A percentile compares a stretch with the other conserved stretches of the same genome.
Evolutionary conservation across 192 early-diverging fungal species (phyloP).

Genomic region (Coemansia sp.): DNA sequence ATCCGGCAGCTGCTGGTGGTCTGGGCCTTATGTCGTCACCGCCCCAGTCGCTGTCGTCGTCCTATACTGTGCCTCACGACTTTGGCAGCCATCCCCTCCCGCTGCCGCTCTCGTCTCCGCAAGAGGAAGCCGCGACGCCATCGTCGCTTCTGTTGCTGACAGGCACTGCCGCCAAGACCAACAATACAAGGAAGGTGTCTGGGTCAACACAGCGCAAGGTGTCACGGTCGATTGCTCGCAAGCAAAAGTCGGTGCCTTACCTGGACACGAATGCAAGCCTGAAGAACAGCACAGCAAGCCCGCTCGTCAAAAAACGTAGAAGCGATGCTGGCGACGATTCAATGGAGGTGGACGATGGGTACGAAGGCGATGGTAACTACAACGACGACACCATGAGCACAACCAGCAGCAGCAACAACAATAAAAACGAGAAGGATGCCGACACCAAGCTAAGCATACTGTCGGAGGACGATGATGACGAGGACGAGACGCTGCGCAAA

Average conservation of each 20-base stretch:
- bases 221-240: constrained; percentile 4
- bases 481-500: constrained; percentile 30
- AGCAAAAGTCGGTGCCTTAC: constrained; percentile 4
- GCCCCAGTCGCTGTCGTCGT: constrained; percentile 1
- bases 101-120: background rate
- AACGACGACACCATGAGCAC: constrained; percentile 10
- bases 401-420: background rate
- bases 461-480: constrained; percentile 4
- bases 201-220: constrained; percentile 6
- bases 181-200: constrained; percentile 7
- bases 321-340: constrained; percentile 1
- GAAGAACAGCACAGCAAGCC: background rate
- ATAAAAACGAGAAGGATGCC: background rate
- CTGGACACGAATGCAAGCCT: background rate
- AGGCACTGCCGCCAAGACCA: background rate
- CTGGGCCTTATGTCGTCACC: background rate
- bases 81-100: background rate
- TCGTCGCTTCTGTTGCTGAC: background rate
- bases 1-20: background rate
- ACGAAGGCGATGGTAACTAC: constrained; percentile 2
- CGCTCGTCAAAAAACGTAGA: background rate
- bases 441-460: background rate
- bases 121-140: background rate
- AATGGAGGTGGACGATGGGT: constrained; percentile 2
- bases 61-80: background rate